Evolutionary conservation across 352 stramenopile species (phyloP), one percentile per base, ranked within the genome.

Genomic region (Pythium apleroticum): DNA sequence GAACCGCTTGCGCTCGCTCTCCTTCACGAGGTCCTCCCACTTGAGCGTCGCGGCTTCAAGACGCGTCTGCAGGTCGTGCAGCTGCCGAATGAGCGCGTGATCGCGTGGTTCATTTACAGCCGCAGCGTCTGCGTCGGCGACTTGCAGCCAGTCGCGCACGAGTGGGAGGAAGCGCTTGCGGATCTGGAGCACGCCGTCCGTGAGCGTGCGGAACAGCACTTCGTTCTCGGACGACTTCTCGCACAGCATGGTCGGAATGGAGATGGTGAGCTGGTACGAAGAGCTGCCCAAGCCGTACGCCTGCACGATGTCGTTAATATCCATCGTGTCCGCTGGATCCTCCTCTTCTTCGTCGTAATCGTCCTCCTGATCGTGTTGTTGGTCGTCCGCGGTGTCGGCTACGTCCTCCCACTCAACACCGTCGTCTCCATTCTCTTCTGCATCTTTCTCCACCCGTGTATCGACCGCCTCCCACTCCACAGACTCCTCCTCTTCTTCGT

Each of bases 261-360:
- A 77, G 48, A 93, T 79, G 6, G 77, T 91, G 25, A 93, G 66
- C 27, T 88, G 80, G 57, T 93, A 93, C 15, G 80, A 87, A 19
- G 84, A 85, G 50, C 82, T 91, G 17, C 84, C 84, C 25, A 93
- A 77, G 0, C 84, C 84, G 57, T 93, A 93, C 17, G 78, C 77
- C 37, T 87, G 73, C 30, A 93, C 81, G 60, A 93, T 93, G 22
- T 89, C 77, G 53, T 89, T 91, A 22, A 91, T 89, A 62, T 93
- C 81, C 77, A 93, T 86, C 15, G 62, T 19, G 3, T 74, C 58
- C 3, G 63, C 30, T 14, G 39, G 41, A 3, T 67, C 52, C 19
- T 77, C 63, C 0, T 72, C 57, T 8, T 50, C 39, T 5, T 61
- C 46, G 8, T 59, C 48, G 14, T 71, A 39, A 1, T 54, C 19